A percentile compares a stretch with the other conserved stretches of the same genome.
phyloP scores from a whole-genome alignment of 148 eudicot genomes.

The Simmondsia chinensis region DNA sequence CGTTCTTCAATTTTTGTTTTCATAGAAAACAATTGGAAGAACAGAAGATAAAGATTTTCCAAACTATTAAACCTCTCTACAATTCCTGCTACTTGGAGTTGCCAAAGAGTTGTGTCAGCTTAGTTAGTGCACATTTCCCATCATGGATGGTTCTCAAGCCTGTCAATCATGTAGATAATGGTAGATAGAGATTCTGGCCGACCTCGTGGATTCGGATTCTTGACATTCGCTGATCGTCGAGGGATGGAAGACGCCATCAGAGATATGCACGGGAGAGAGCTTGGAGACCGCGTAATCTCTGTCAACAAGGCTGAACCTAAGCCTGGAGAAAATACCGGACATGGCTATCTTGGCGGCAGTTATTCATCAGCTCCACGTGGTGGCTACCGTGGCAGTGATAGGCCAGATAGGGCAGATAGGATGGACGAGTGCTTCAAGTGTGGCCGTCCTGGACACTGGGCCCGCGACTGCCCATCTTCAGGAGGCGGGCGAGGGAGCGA shows the following conservation, averaged over 20 bases:
- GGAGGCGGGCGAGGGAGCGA: conserved; percentile 13
- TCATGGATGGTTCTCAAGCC: no score
- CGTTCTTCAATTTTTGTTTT: no score
- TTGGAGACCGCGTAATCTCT: conserved; percentile 38
- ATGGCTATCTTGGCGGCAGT: conserved; percentile 21
- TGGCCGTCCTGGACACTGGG: conserved; percentile 48
- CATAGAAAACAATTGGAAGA: no score
- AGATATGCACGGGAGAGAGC: conserved; percentile 46
- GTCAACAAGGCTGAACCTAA: conserved; percentile 51
- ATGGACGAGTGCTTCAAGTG: conserved; percentile 51
- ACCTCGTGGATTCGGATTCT: conserved; percentile 48
- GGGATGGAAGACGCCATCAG: conserved; percentile 45
- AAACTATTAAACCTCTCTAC: no score
- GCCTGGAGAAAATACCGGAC: conserved; percentile 28
- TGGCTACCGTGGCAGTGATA: conserved; percentile 14
- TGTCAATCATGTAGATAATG: no score
- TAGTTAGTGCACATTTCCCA: no score
- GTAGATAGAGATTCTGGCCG: conserved; percentile 48
- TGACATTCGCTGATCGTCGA: conserved; percentile 43
- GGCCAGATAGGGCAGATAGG: conserved; percentile 17
- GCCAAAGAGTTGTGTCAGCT: no score
- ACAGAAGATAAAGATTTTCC: no score
- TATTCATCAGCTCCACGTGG: conserved; percentile 26
- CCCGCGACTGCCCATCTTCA: conserved; percentile 38
- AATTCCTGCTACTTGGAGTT: no score